Percentiles rank a stretch among this genome's conserved stretches.
These are phyloP conservation scores for Neurospora intermedia DNA, from an alignment of 495 filamentous ascomycete genomes.

Conservation along the genomic window DNA sequence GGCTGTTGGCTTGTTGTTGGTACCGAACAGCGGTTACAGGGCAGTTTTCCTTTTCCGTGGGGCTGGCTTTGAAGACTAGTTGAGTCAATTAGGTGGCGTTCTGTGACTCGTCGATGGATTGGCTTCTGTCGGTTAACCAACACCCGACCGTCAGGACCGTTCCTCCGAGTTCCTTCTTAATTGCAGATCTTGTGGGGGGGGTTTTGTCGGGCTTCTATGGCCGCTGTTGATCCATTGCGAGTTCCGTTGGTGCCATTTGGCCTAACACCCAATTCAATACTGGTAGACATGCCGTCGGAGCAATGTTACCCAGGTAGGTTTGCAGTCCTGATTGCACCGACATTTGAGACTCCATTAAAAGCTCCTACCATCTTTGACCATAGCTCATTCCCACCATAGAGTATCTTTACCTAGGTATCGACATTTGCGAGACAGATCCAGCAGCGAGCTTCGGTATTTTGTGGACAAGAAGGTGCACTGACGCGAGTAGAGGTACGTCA, in stretches of 20 bases:
- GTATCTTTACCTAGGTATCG: neutral
- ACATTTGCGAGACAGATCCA: neutral
- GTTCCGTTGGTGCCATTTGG: neutral
- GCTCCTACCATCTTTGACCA: neutral
- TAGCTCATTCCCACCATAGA: neutral
- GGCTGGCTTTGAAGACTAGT: neutral
- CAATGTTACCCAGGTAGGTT: neutral
- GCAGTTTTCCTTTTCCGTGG: neutral
- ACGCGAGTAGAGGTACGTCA: neutral
- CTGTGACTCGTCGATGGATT: neutral
- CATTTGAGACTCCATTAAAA: neutral
- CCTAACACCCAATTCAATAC: neutral
- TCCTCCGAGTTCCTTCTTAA: neutral
- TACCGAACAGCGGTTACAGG: neutral
- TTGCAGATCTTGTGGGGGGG: neutral
- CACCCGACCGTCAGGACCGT: neutral
- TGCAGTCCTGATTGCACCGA: neutral
- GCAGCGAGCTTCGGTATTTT: neutral
- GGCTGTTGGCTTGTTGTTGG: neutral
- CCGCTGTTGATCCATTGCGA: neutral
- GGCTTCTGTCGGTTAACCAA: neutral
- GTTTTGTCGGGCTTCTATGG: neutral
- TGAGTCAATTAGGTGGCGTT: neutral
- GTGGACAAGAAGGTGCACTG: neutral
- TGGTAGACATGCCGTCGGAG: neutral